Percentiles rank a stretch among this genome's conserved stretches.
Conservation (phyloP, 371 early-diverging fungal genomes). For the Syncephalastrum monosporum region DNA sequence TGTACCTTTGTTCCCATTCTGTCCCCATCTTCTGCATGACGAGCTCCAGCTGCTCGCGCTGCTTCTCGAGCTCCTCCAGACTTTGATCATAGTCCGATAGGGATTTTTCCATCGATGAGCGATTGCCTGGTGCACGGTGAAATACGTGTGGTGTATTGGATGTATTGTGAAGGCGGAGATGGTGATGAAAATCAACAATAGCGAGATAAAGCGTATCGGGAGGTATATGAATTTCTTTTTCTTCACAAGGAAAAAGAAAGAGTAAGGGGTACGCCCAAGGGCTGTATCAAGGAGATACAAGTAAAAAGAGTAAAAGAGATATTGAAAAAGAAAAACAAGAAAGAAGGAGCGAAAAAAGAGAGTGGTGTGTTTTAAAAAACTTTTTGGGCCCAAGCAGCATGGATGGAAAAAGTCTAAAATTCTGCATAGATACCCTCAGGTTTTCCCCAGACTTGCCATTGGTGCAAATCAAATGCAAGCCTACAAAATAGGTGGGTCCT, state of each 20-base stretch:
- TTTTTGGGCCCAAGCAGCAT: too few species aligned
- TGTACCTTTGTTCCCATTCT: constrained; percentile 54
- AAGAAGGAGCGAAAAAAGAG: constrained; percentile 6
- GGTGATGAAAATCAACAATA: too few species aligned
- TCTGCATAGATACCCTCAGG: too few species aligned
- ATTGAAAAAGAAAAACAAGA: constrained; percentile 6
- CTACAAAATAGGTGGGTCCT: too few species aligned
- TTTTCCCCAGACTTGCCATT: too few species aligned
- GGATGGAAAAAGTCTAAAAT: too few species aligned
- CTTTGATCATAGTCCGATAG: constrained; percentile 48
- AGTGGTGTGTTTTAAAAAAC: constrained; percentile 7
- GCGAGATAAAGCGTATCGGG: not conserved
- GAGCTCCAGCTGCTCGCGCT: constrained; percentile 38
- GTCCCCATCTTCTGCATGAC: constrained; percentile 50
- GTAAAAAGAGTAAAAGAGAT: constrained; percentile 6
- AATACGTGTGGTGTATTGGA: too few species aligned
- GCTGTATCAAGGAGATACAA: not conserved
- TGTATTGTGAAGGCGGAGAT: too few species aligned
- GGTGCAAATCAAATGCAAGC: too few species aligned
- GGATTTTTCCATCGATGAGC: constrained; percentile 37
- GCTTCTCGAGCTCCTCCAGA: constrained; percentile 41
- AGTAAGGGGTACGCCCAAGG: not conserved
- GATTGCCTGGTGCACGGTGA: not conserved
- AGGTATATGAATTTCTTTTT: not conserved
- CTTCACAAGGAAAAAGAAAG: not conserved